Evolutionary conservation across 192 early-diverging fungal genomes (phyloP).

Genomic region (Coemansia sp.): DNA sequence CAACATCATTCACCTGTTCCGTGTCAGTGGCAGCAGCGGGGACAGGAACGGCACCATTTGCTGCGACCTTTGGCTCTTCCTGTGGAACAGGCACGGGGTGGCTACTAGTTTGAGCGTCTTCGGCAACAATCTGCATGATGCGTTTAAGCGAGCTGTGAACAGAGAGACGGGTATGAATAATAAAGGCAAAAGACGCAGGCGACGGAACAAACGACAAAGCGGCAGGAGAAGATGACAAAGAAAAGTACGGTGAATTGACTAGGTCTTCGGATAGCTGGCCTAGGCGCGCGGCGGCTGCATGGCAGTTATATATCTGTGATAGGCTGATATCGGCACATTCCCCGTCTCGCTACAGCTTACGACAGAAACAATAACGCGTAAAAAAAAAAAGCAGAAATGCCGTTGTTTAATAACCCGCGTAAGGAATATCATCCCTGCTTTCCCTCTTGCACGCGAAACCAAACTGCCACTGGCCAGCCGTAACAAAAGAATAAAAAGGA

Average conservation of each 20-base stretch:
- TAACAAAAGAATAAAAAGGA: background rate
- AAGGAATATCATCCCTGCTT: background rate
- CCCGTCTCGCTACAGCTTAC: constrained; percentile 35
- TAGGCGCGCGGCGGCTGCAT: constrained; percentile 30
- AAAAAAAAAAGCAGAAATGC: background rate
- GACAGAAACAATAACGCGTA: background rate
- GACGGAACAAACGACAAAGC: constrained; percentile 11
- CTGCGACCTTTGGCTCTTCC: background rate
- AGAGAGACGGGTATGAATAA: constrained; percentile 29
- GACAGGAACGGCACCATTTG: background rate
- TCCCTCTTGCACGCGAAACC: background rate
- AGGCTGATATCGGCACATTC: constrained; percentile 27
- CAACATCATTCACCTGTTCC: background rate
- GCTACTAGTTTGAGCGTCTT: constrained; percentile 12
- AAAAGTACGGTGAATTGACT: constrained; percentile 37
- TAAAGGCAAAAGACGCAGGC: constrained; percentile 39
- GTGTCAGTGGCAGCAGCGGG: background rate
- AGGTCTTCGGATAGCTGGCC: constrained; percentile 35
- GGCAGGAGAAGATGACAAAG: background rate
- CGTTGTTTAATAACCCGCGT: background rate
- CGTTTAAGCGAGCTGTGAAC: constrained; percentile 21
- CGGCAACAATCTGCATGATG: constrained; percentile 35
- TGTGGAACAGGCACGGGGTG: background rate
- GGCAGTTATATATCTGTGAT: constrained; percentile 45
- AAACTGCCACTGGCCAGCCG: background rate